Conservation (phyloP, 2,329 filamentous ascomycete genomes). For the Sclerotinia nivalis region DNA sequence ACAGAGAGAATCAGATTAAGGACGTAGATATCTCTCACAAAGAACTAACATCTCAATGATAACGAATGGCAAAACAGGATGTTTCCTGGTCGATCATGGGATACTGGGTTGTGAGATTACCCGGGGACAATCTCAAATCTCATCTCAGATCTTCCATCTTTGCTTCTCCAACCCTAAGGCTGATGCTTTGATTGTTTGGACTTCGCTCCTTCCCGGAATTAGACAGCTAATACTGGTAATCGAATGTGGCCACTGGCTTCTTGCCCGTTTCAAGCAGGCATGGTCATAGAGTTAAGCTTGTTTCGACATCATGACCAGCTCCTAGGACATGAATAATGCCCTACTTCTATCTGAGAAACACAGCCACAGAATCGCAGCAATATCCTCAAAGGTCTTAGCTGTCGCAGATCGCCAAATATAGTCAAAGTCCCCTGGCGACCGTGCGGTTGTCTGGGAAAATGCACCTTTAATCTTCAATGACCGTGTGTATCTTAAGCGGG, state of each 20-base stretch:
- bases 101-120: not conserved
- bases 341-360: not conserved
- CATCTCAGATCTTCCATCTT: constrained; percentile 17
- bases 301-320: constrained; percentile 14
- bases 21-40: not conserved
- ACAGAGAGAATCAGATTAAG: not conserved
- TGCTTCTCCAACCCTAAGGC: constrained; percentile 13
- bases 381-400: constrained; percentile 3
- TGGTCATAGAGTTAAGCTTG: constrained; percentile 9
- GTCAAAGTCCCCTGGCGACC: constrained; percentile 6
- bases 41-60: constrained; percentile 8
- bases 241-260: not conserved
- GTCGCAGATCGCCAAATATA: constrained; percentile 7
- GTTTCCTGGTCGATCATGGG: constrained; percentile 15
- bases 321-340: not conserved
- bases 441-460: constrained; percentile 17
- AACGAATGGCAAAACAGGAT: constrained; percentile 5
- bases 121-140: not conserved
- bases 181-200: constrained; percentile 20
- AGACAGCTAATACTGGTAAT: not conserved
- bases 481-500: constrained; percentile 2
- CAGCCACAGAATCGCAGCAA: constrained; percentile 7
- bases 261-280: constrained; percentile 9
- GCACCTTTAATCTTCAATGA: constrained; percentile 7
- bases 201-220: not conserved